phyloP scores from a whole-genome alignment of 2,329 filamentous ascomycete species.

The Beauveria sp. region DNA sequence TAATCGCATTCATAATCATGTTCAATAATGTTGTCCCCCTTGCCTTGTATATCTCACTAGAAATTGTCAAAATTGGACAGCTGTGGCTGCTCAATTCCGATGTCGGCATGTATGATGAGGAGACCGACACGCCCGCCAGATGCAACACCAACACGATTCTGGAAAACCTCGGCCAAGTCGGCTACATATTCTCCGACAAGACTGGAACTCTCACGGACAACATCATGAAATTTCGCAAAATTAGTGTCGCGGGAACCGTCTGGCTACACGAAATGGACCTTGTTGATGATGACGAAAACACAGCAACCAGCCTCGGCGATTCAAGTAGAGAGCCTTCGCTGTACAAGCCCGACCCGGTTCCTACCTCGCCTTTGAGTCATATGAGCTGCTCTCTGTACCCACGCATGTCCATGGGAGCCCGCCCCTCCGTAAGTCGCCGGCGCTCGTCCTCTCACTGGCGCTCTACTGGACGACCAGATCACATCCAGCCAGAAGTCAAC shows the following conservation, averaged over 20 bases:
- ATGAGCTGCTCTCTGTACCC: slow-evolving; percentile 21
- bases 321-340: slow-evolving; percentile 20
- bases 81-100: slow-evolving; percentile 75
- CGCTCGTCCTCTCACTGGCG: slow-evolving; percentile 44
- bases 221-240: slow-evolving; percentile 87
- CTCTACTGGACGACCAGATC: slow-evolving; percentile 39
- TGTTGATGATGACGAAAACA: slow-evolving; percentile 15
- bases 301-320: slow-evolving; percentile 16
- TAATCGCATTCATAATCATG: slow-evolving; percentile 89
- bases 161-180: slow-evolving; percentile 86
- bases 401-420: slow-evolving; percentile 23
- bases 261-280: slow-evolving; percentile 81
- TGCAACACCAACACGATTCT: slow-evolving; percentile 93
- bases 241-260: slow-evolving; percentile 81
- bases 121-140: slow-evolving; percentile 75
- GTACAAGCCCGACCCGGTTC: slow-evolving; percentile 21
- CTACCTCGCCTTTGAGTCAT: slow-evolving; percentile 21
- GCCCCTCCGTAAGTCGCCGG: slow-evolving; percentile 24
- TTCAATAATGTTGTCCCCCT: slow-evolving; percentile 94
- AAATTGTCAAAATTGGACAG: slow-evolving; percentile 73
- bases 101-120: slow-evolving; percentile 83
- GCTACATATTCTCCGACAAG: slow-evolving; percentile 88
- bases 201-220: slow-evolving; percentile 93
- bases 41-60: slow-evolving; percentile 83
- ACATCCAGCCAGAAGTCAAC: slow-evolving; percentile 47